A percentile compares a stretch with the other conserved stretches of the same genome.
These are phyloP conservation scores for Peronospora tabacina DNA, from an alignment of 352 stramenopile genomes.

Conservation along the genomic window DNA sequence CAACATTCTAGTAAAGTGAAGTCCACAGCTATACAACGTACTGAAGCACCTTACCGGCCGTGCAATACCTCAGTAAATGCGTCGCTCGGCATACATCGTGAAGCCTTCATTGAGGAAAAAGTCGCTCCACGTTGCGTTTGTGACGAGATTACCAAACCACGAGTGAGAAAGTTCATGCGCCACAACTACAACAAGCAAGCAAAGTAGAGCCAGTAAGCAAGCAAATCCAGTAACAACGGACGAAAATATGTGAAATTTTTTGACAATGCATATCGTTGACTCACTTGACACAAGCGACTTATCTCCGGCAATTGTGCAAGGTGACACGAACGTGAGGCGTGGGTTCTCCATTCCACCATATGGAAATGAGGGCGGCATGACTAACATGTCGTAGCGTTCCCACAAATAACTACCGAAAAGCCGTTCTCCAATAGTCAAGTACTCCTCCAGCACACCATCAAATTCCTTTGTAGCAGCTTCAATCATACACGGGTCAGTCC, in stretches of 20 bases:
- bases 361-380: conserved; percentile 85
- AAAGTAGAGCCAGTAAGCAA: conserved; percentile 1
- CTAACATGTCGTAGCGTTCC: conserved; percentile 77
- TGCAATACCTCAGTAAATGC: conserved; percentile 59
- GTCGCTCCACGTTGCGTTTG: conserved; percentile 79
- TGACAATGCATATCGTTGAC: conserved; percentile 4
- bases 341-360: conserved; percentile 99
- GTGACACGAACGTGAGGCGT: conserved; percentile 82
- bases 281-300: conserved; percentile 66
- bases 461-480: conserved; percentile 69
- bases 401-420: conserved; percentile 82
- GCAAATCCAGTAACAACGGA: not conserved
- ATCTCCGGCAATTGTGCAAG: conserved; percentile 66
- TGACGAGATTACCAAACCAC: conserved; percentile 82
- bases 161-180: conserved; percentile 82
- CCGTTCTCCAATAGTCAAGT: conserved; percentile 57
- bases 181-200: conserved; percentile 34
- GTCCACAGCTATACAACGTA: not conserved
- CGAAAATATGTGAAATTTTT: not conserved
- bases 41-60: conserved; percentile 33
- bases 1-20: not conserved
- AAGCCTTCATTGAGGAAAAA: conserved; percentile 88
- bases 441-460: conserved; percentile 62
- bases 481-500: conserved; percentile 78
- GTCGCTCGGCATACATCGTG: conserved; percentile 78